These are phyloP conservation scores for Anaeromyces robustus DNA, from an alignment of 192 early-diverging fungal genomes.

Conservation along the genomic window DNA sequence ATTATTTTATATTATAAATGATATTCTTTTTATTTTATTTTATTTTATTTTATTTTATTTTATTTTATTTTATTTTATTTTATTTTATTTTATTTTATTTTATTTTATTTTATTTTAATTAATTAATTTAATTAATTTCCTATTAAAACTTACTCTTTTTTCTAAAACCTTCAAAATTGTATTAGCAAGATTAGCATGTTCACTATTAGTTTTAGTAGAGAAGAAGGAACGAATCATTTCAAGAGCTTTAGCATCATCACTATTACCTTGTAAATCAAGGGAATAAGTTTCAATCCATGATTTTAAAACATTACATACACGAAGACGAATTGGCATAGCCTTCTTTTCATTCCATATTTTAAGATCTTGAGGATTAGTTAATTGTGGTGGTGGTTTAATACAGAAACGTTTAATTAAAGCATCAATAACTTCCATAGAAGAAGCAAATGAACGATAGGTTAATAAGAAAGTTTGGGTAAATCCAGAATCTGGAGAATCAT, in stretches of 20 bases:
- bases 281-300: constrained; percentile 91
- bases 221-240: constrained; percentile 11
- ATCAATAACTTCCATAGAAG: constrained; percentile 58
- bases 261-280: constrained; percentile 57
- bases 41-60: no score
- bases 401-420: constrained; percentile 61
- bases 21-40: no score
- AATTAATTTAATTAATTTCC: no score
- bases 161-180: background rate
- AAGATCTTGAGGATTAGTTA: constrained; percentile 40
- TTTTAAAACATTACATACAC: constrained; percentile 85
- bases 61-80: no score
- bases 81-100: no score
- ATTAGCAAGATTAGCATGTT: background rate
- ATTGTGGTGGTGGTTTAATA: constrained; percentile 49
- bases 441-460: constrained; percentile 86
- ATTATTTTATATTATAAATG: no score
- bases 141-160: background rate
- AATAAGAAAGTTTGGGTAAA: constrained; percentile 80
- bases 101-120: no score
- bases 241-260: constrained; percentile 37
- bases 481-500: constrained; percentile 64
- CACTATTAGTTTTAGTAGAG: constrained; percentile 1
- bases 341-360: constrained; percentile 75
- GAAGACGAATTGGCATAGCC: constrained; percentile 74